A percentile compares a stretch with the other conserved stretches of the same genome.
Evolutionary conservation across 2,329 filamentous ascomycete genomes (phyloP).

Genomic region (Fusarium acutatum): DNA sequence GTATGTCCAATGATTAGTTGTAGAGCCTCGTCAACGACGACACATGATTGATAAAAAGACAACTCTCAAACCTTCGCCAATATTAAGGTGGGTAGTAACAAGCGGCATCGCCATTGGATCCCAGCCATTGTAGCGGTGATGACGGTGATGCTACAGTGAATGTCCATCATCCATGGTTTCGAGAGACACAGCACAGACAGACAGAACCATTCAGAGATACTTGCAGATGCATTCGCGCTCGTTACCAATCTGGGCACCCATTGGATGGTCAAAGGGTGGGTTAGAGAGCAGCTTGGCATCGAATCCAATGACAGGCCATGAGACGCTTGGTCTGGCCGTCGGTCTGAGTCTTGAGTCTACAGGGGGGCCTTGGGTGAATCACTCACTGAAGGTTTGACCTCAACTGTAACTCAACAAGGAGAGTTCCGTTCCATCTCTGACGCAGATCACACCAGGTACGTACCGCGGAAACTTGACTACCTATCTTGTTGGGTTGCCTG

Average conservation of each 20-base stretch:
- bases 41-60: slow-evolving; percentile 3
- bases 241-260: slow-evolving; percentile 37
- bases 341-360: slow-evolving; percentile 23
- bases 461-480: not conserved
- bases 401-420: slow-evolving; percentile 6
- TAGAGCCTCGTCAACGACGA: not conserved
- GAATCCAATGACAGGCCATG: not conserved
- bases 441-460: slow-evolving; percentile 4
- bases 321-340: slow-evolving; percentile 21
- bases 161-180: not conserved
- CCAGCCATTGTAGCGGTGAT: slow-evolving; percentile 19
- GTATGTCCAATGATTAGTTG: not conserved
- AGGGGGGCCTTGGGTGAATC: slow-evolving; percentile 6
- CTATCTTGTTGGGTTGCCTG: slow-evolving; percentile 18
- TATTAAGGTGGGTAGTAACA: slow-evolving; percentile 4
- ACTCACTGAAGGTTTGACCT: not conserved
- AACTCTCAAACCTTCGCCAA: not conserved
- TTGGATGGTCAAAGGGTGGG: not conserved
- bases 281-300: slow-evolving; percentile 22
- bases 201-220: not conserved
- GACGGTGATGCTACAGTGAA: slow-evolving; percentile 30
- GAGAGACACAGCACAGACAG: not conserved
- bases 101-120: not conserved
- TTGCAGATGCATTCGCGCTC: slow-evolving; percentile 36
- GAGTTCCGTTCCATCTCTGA: slow-evolving; percentile 17